Conservation (phyloP, 164 flowering plant genomes). For the Amborella trichopoda region DNA sequence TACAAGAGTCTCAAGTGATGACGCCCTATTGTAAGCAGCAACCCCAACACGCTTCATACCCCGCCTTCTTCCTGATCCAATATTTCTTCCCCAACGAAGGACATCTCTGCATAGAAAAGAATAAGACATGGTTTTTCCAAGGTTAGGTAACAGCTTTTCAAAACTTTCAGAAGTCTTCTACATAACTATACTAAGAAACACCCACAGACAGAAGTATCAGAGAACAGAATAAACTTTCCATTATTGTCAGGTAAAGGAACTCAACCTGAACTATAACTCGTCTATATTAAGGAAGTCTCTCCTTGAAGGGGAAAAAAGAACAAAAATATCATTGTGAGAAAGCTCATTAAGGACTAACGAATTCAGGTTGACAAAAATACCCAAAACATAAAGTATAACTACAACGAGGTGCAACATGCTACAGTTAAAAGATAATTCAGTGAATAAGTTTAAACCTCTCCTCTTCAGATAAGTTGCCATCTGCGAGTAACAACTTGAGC, state of each 20-base stretch:
- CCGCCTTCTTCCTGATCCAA: constrained; percentile 53
- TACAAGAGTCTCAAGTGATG: constrained; percentile 84
- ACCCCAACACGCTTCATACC: constrained; percentile 77
- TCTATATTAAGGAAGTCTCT: too few relatives aligned
- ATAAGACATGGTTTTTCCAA: not conserved
- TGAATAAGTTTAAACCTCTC: too few relatives aligned
- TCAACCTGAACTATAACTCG: not conserved
- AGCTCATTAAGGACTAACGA: too few relatives aligned
- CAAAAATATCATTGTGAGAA: too few relatives aligned
- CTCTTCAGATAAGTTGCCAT: constrained; percentile 44
- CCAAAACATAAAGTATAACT: too few relatives aligned
- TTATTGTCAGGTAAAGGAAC: not conserved
- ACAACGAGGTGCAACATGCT: too few relatives aligned
- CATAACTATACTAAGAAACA: not conserved
- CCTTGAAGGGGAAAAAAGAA: too few relatives aligned
- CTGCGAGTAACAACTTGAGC: constrained; percentile 57
- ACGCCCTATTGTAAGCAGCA: constrained; percentile 82
- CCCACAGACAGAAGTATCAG: not conserved
- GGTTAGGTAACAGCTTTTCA: not conserved
- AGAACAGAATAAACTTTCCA: not conserved
- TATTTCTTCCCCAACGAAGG: constrained; percentile 87
- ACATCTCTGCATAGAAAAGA: constrained; percentile 34
- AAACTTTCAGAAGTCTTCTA: too few relatives aligned
- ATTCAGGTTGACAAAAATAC: too few relatives aligned
- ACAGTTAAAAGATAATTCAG: too few relatives aligned